Percentiles rank a stretch among this genome's conserved stretches.
Conservation (phyloP, 148 eudicot species). For the Cornus florida region DNA sequence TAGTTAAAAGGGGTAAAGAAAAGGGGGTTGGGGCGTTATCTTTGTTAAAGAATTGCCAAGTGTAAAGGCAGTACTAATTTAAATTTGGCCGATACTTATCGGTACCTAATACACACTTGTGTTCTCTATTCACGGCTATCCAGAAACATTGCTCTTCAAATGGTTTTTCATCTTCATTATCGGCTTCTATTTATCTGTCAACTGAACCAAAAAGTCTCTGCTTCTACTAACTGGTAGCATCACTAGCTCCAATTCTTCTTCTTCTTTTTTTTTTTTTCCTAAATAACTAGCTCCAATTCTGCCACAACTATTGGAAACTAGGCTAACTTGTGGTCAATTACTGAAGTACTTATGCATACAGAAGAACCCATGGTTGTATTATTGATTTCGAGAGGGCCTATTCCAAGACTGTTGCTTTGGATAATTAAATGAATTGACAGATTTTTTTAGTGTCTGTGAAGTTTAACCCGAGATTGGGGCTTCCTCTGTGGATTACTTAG, state of each 20-base stretch:
- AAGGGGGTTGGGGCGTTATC: neutral
- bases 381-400: neutral
- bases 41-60: neutral
- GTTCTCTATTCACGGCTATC: neutral
- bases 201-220: neutral
- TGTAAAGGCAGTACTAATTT: neutral
- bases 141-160: neutral
- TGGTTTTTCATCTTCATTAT: neutral
- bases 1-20: neutral
- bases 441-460: neutral
- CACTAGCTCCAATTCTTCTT: neutral
- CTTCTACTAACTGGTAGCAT: neutral
- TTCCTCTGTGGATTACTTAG: neutral
- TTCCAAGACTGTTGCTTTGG: too few species aligned
- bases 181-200: neutral
- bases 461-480: neutral
- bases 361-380: neutral
- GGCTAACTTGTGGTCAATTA: neutral
- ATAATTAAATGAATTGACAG: neutral
- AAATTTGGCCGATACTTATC: neutral
- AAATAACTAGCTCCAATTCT: neutral
- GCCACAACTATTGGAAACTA: neutral
- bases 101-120: neutral
- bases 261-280: too few species aligned
- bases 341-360: neutral